Base-by-base conservation (phyloP, 176 grass and related monocot genomes). In the Bonia amplexicaulis region DNA sequence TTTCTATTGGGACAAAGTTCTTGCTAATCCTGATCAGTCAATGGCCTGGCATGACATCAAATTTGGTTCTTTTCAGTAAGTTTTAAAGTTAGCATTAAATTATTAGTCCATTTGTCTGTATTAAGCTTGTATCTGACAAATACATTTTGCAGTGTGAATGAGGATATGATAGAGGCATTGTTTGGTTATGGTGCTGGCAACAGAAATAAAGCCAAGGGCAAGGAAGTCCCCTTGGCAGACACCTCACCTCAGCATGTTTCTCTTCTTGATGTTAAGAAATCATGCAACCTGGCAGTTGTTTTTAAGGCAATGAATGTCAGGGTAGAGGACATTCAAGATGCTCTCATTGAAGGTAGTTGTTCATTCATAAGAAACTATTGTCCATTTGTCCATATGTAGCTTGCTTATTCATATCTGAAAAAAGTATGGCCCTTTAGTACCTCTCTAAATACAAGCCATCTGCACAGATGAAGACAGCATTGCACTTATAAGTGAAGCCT, bases 21-120 rank as follows among this genome's bases (percentile, higher is more conserved):
- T 88, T 78, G 93, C 93, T 81, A 92, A 94, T 86, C 87, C 93
- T 89, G 75, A 94, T 79, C 93, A 92, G 47, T 88, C 93, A n/a
- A 95, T 93, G 89, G 93, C 94, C 62, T 98, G 96, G 91, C 77
- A 93, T 88, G 91, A 98, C 69, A 90, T 98, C 85, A 93, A 95
- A 78, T 86, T 90, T 37, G 93, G 96, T 93, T 95, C 96, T 71
- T 98, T 98, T 83, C 93, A 94, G 96, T 98, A 98, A 93, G 96
- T 80, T 69, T 83, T 66, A 25, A 70, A 49, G 39, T 55, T 27
- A 65, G 5, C 13, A 22, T 33, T 82, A 47, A 39, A 11, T 47
- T 72, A 2, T 82, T 52, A 78, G 22, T 61, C 15, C n/a, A 66
- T 49, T 61, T 85, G 27, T 55, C 51, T 75, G 20, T 22, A 48